phyloP scores from a whole-genome alignment of 2,329 filamentous ascomycete genomes.

The Beauveria scarabaeidicola region DNA sequence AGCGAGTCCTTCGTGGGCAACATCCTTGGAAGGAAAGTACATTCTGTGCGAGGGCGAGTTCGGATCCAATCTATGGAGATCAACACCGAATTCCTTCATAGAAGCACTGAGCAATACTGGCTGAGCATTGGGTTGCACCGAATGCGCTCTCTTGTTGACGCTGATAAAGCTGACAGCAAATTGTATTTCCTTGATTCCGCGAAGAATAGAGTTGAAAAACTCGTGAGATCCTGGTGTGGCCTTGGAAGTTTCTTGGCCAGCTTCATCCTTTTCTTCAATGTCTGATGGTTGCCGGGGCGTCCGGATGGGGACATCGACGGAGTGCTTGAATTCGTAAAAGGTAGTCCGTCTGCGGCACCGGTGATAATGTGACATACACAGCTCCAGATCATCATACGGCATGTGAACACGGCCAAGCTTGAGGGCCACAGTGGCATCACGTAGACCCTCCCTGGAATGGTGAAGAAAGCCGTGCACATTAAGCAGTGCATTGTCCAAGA shows the following conservation, averaged over 20 bases:
- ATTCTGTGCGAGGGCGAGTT: conserved; percentile 93
- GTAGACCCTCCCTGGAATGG: conserved; percentile 73
- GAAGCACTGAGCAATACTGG: conserved; percentile 77
- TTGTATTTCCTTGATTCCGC: conserved; percentile 93
- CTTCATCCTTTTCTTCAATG: conserved; percentile 57
- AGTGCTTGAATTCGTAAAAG: conserved; percentile 29
- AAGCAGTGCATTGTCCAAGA: conserved; percentile 78
- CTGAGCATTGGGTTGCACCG: conserved; percentile 56
- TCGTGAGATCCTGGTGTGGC: conserved; percentile 87
- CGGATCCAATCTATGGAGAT: conserved; percentile 82
- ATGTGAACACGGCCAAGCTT: conserved; percentile 88
- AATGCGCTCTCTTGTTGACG: conserved; percentile 69
- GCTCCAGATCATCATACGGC: conserved; percentile 76
- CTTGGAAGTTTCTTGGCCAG: conserved; percentile 55
- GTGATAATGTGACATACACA: conserved; percentile 51
- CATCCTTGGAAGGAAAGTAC: conserved; percentile 90
- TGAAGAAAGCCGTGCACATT: conserved; percentile 90
- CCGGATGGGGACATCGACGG: conserved; percentile 56
- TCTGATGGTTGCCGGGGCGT: conserved; percentile 60
- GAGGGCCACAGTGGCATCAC: conserved; percentile 80
- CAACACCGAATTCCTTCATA: conserved; percentile 93
- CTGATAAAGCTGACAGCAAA: conserved; percentile 89
- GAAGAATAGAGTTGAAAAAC: conserved; percentile 79
- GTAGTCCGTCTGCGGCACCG: conserved; percentile 30
- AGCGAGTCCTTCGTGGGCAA: conserved; percentile 88